Conservation (phyloP, 306 rosid genomes). For the Gynostemma pentaphyllum region DNA sequence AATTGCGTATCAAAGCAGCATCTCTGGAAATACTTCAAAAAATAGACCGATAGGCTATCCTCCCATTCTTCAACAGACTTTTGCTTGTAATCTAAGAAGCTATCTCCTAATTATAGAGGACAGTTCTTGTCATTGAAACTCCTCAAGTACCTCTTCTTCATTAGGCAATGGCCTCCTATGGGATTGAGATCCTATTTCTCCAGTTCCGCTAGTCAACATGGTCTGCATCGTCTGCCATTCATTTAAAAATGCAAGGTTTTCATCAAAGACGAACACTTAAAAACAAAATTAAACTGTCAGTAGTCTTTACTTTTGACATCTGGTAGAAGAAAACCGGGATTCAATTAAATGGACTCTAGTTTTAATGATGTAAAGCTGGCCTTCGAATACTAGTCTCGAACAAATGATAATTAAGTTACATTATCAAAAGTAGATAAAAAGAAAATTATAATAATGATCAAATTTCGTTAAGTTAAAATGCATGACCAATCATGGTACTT, state of each 20-base stretch:
- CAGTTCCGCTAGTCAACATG: conserved; percentile 46
- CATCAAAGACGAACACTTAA: background rate
- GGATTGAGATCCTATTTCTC: conserved; percentile 32
- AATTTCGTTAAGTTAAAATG: background rate
- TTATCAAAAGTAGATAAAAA: background rate
- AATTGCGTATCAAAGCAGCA: background rate
- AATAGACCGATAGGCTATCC: background rate
- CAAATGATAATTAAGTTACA: background rate
- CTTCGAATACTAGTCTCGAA: background rate
- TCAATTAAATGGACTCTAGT: background rate
- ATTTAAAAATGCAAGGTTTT: conserved; percentile 5
- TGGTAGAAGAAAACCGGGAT: background rate
- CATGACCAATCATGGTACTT: background rate
- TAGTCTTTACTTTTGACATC: background rate
- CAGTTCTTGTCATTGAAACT: conserved; percentile 22
- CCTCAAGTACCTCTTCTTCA: conserved; percentile 39
- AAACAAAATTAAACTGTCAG: background rate
- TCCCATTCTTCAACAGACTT: background rate
- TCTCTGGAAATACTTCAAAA: background rate
- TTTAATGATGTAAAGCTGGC: background rate
- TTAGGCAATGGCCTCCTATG: conserved; percentile 22
- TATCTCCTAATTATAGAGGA: background rate
- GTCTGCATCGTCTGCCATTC: conserved; percentile 58
- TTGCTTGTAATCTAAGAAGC: background rate
- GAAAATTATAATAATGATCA: background rate